Conservation (phyloP, 192 early-diverging fungal genomes). For the Coemansia sp. region DNA sequence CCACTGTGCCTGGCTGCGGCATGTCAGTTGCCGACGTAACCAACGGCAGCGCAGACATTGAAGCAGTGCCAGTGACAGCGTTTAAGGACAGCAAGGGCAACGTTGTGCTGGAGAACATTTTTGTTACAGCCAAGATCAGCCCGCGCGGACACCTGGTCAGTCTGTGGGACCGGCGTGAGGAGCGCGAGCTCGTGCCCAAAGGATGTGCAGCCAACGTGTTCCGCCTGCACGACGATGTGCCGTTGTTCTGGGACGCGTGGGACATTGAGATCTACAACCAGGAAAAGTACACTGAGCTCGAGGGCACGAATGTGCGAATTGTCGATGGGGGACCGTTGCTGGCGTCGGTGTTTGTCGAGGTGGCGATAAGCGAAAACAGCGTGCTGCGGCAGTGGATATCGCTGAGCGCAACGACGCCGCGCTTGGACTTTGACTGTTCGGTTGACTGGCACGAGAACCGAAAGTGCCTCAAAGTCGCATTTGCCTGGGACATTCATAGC, state of each 20-base stretch:
- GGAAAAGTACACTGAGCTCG: slow-evolving; percentile 74
- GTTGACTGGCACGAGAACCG: slow-evolving; percentile 94
- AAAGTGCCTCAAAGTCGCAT: slow-evolving; percentile 89
- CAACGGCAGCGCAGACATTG: background rate
- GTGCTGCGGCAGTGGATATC: slow-evolving; percentile 73
- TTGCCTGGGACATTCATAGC: slow-evolving; percentile 79
- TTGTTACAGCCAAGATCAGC: slow-evolving; percentile 71
- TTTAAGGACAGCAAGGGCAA: slow-evolving; percentile 25
- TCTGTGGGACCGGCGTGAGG: slow-evolving; percentile 60
- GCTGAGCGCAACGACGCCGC: slow-evolving; percentile 66
- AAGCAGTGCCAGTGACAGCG: slow-evolving; percentile 30
- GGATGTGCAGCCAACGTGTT: slow-evolving; percentile 66
- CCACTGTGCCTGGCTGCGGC: slow-evolving; percentile 33
- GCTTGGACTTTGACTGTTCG: slow-evolving; percentile 85
- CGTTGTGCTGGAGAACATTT: slow-evolving; percentile 71
- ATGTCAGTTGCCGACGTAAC: slow-evolving; percentile 12
- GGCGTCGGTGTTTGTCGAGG: slow-evolving; percentile 68
- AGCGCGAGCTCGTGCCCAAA: slow-evolving; percentile 54
- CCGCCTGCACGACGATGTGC: slow-evolving; percentile 83
- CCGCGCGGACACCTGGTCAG: slow-evolving; percentile 69
- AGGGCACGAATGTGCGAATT: slow-evolving; percentile 50
- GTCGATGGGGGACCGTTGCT: slow-evolving; percentile 80
- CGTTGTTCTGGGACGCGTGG: slow-evolving; percentile 86
- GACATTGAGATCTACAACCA: slow-evolving; percentile 92
- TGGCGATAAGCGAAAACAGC: slow-evolving; percentile 67